Percentiles rank a stretch among this genome's conserved stretches.
phyloP scores from a whole-genome alignment of 75 land plant genomes.

The Larix kaempferi region DNA sequence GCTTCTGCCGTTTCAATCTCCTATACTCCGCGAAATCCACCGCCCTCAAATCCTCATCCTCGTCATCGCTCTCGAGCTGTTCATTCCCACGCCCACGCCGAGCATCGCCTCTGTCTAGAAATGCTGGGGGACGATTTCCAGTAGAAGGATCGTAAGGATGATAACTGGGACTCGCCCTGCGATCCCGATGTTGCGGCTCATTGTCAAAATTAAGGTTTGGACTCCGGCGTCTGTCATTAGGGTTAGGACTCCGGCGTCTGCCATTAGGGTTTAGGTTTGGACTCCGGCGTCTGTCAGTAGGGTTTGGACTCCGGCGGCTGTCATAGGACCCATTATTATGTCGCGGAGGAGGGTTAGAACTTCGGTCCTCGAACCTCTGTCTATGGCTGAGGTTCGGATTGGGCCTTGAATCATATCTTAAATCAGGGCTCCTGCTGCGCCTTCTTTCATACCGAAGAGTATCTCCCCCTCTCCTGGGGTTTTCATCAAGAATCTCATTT shows the following conservation, averaged over 20 bases:
- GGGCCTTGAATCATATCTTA: neutral
- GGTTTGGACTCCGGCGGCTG: neutral
- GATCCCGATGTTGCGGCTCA: neutral
- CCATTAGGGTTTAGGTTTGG: no score
- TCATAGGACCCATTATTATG: neutral
- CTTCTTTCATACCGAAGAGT: no score
- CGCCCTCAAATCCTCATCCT: slow-evolving; percentile 67
- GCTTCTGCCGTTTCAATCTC: slow-evolving; percentile 72
- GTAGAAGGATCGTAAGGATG: neutral
- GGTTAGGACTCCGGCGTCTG: neutral
- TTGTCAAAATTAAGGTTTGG: neutral
- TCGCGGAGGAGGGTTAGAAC: neutral
- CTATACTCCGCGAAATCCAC: slow-evolving; percentile 50
- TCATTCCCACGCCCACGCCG: neutral
- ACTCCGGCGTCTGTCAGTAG: neutral
- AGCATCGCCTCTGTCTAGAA: neutral
- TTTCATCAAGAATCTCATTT: no score
- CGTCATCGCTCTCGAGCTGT: slow-evolving; percentile 24
- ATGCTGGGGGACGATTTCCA: neutral
- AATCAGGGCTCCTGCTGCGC: neutral
- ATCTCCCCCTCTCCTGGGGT: no score
- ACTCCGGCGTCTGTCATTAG: neutral
- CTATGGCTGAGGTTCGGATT: no score
- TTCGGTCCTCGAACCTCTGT: neutral
- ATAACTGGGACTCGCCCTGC: slow-evolving; percentile 9